phyloP scores from a whole-genome alignment of 2,329 filamentous ascomycete genomes.

The Alternaria brassicae region DNA sequence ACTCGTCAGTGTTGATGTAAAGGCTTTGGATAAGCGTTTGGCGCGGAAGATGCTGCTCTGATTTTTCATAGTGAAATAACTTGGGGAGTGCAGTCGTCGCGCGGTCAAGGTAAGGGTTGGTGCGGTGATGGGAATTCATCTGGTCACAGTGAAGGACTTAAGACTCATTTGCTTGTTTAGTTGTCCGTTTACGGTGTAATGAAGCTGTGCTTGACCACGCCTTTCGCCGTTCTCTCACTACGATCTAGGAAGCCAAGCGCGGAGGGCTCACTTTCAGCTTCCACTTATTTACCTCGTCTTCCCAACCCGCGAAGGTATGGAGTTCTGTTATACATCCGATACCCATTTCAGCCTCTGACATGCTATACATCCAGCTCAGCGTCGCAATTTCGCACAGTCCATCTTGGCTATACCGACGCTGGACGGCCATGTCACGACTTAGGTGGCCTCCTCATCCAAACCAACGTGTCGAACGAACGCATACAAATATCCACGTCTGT shows the following conservation, averaged over 20 bases:
- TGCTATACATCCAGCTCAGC: slow-evolving; percentile 9
- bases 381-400: background rate
- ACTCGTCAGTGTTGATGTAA: slow-evolving; percentile 10
- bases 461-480: slow-evolving; percentile 1
- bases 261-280: background rate
- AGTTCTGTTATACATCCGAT: too few species aligned
- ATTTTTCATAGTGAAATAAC: slow-evolving; percentile 2
- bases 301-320: too few species aligned
- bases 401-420: background rate
- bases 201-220: background rate
- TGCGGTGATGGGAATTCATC: background rate
- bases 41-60: slow-evolving; percentile 6
- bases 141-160: background rate
- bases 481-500: background rate
- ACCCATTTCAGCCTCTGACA: too few species aligned
- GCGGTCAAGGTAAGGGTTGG: background rate
- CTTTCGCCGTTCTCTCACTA: background rate
- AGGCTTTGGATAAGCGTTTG: slow-evolving; percentile 10
- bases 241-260: background rate
- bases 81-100: background rate
- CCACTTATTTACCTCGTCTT: background rate
- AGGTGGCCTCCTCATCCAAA: background rate
- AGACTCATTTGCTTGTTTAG: background rate
- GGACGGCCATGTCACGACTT: background rate
- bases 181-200: background rate